Conservation (phyloP, 495 filamentous ascomycete species). For the Penicillium roqueforti region DNA sequence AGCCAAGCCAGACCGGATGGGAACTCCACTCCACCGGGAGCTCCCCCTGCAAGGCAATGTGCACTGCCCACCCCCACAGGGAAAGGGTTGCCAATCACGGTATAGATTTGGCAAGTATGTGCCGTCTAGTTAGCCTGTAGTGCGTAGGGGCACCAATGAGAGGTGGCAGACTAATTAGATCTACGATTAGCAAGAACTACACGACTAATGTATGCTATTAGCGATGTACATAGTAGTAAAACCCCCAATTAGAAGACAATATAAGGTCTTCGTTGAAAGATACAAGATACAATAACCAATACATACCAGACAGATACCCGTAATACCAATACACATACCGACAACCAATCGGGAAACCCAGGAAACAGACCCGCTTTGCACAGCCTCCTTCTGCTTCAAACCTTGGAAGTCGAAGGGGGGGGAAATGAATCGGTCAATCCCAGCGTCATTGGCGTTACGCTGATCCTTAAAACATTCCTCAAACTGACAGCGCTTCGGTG, state of each 20-base stretch:
- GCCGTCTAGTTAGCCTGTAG: not conserved
- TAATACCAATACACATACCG: slow-evolving; percentile 19
- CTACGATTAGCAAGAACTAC: not conserved
- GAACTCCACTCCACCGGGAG: slow-evolving; percentile 27
- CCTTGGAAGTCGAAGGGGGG: slow-evolving; percentile 21
- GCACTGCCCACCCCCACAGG: slow-evolving; percentile 28
- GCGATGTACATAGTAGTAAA: not conserved
- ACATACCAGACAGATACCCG: slow-evolving; percentile 3
- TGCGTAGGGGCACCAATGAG: not conserved
- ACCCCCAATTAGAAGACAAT: not conserved
- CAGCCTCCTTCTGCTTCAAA: slow-evolving; percentile 29
- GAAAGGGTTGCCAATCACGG: slow-evolving; percentile 16
- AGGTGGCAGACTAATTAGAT: not conserved
- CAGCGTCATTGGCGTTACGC: slow-evolving; percentile 23
- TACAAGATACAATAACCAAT: slow-evolving; percentile 12
- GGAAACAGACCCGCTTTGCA: slow-evolving; percentile 31
- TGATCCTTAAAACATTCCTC: slow-evolving; percentile 15
- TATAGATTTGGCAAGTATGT: not conserved
- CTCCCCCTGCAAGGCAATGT: slow-evolving; percentile 26
- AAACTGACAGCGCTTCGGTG: slow-evolving; percentile 7
- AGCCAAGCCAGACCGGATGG: slow-evolving; percentile 2
- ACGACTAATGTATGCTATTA: not conserved
- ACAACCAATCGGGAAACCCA: slow-evolving; percentile 21
- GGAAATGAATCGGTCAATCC: slow-evolving; percentile 15
- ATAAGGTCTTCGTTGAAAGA: not conserved